phyloP scores from a whole-genome alignment of 2,329 filamentous ascomycete species.

The Leptographium galeiforme region DNA sequence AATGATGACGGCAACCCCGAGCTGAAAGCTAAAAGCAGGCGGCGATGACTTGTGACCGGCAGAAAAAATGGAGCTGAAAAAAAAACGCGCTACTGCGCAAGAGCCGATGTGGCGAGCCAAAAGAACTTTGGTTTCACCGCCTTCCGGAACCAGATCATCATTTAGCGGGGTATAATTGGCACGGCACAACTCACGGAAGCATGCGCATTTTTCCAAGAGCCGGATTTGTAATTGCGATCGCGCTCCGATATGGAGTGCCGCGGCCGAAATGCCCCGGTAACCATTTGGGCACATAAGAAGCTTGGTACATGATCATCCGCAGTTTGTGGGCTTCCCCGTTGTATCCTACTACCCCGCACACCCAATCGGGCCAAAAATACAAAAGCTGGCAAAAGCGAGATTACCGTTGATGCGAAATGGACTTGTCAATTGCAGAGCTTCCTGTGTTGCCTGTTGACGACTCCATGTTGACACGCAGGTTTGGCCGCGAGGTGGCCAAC shows the following conservation, averaged over 20 bases:
- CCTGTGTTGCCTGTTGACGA: conserved; percentile 36
- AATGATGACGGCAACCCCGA: background rate
- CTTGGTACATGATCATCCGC: no score
- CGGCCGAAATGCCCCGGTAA: background rate
- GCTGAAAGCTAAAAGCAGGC: background rate
- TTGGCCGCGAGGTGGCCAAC: conserved; percentile 68
- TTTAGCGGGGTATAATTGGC: background rate
- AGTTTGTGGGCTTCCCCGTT: no score
- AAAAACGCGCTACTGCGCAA: background rate
- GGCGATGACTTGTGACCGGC: background rate
- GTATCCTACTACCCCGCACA: no score
- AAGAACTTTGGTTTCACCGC: background rate
- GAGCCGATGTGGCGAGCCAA: background rate
- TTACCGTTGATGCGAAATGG: background rate
- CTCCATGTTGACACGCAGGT: conserved; percentile 62
- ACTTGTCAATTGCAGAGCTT: conserved; percentile 13
- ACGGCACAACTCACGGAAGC: background rate
- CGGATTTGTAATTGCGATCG: background rate
- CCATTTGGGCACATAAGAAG: no score
- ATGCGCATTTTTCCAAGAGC: no score
- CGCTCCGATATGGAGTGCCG: background rate
- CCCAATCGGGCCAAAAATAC: no score
- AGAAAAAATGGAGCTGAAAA: conserved; percentile 1
- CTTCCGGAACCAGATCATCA: background rate
- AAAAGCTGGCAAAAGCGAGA: background rate